A percentile compares a stretch with the other conserved stretches of the same genome.
phyloP scores from a whole-genome alignment of 106 monocot species.

The Dioscorea alata region DNA sequence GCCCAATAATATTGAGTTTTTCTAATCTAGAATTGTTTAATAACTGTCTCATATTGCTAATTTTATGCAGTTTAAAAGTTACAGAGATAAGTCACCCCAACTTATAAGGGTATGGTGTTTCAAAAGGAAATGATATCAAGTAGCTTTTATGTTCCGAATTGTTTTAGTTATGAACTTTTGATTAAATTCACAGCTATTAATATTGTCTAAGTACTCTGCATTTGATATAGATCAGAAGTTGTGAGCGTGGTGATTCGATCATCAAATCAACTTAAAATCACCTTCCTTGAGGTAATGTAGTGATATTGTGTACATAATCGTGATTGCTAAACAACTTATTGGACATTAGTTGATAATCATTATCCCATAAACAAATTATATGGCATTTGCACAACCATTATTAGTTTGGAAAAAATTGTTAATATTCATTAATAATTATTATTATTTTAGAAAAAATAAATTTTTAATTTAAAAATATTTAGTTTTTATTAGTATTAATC shows the following conservation, averaged over 20 bases:
- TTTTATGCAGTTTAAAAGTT: no score
- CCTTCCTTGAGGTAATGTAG: constrained; percentile 66
- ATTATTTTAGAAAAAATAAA: neutral
- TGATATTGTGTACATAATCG: neutral
- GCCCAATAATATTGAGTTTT: no score
- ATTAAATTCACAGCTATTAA: no score
- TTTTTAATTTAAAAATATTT: neutral
- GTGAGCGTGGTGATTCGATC: constrained; percentile 56
- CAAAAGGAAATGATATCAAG: no score
- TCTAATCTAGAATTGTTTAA: no score
- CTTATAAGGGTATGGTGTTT: no score
- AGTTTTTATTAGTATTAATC: neutral
- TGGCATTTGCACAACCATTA: neutral
- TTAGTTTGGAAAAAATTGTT: neutral
- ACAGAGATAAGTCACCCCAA: no score
- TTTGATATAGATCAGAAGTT: constrained; percentile 65
- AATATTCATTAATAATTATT: neutral
- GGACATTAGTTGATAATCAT: neutral
- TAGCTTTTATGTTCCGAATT: no score
- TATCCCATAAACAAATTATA: neutral
- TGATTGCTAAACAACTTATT: neutral
- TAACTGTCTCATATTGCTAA: no score
- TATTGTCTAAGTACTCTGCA: neutral
- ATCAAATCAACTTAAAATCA: constrained; percentile 84
- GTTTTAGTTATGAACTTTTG: no score